Evolutionary conservation across 495 filamentous ascomycete genomes (phyloP).

Genomic region (Xylaria sp.): DNA sequence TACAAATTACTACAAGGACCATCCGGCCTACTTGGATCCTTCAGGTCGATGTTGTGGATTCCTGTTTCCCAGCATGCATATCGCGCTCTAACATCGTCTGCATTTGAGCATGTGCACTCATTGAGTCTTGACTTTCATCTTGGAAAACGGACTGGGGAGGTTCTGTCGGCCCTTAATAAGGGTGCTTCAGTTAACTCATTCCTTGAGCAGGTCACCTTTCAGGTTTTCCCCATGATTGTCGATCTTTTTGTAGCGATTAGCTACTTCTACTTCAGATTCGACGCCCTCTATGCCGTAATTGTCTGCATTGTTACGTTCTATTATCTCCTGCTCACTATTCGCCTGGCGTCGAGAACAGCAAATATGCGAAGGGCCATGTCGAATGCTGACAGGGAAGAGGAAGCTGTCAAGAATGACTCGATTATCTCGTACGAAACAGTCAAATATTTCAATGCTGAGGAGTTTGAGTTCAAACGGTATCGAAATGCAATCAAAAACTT

Average conservation of each 20-base stretch:
- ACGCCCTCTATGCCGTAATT: constrained; percentile 91
- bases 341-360: constrained; percentile 91
- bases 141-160: constrained; percentile 95
- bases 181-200: constrained; percentile 96
- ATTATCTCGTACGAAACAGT: constrained; percentile 98
- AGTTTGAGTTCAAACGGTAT: constrained; percentile 83
- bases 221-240: constrained; percentile 91
- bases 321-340: constrained; percentile 94
- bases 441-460: constrained; percentile 98
- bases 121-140: constrained; percentile 96
- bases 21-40: constrained; percentile 83
- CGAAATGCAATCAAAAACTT: constrained; percentile 73
- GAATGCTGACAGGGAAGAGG: constrained; percentile 90
- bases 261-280: constrained; percentile 81
- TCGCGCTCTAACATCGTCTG: constrained; percentile 88
- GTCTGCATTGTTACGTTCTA: constrained; percentile 92
- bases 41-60: constrained; percentile 87
- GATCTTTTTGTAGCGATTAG: constrained; percentile 87
- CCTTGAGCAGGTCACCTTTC: constrained; percentile 93
- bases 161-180: constrained; percentile 92
- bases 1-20: constrained; percentile 87
- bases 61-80: constrained; percentile 97
- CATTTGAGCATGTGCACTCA: constrained; percentile 95
- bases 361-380: constrained; percentile 92
- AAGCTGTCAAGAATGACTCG: constrained; percentile 97